Evolutionary conservation across 768 basidiomycete species (phyloP), one percentile per base, ranked within the genome.

Genomic region (Phylloporus scabripes): DNA sequence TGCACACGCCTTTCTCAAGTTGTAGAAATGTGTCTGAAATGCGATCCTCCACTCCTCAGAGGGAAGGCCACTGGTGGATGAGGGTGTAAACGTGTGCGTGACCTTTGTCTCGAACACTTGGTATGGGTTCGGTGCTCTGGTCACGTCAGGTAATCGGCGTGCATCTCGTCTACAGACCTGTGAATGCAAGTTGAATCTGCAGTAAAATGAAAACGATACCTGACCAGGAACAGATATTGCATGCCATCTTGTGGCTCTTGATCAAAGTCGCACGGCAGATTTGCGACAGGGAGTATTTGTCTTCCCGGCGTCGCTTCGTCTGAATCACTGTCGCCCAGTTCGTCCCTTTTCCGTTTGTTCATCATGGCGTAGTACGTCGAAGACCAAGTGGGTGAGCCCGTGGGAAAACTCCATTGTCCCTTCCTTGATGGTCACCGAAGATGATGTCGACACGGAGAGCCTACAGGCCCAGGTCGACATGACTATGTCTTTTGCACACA

Each of bases 401-500:
- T 62, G 61, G 45, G 61, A 62, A 62, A 24, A 5, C 21, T 4
- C 4, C 12, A 15, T 23, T 32, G 6, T 28, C 12, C 11, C 28
- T 29, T 28, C 24, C 7, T 43, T 29, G n/a, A 45, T 48, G 46
- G 46, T 58, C 46, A 51, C 58, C n/a, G 77, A 82, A 55, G 79
- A 83, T 49, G 75, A 76, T 34, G 72, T 87, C 39, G 83, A 88
- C 61, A 56, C 72, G 42, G 84, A 87, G 59, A 71, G 77, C 29
- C 71, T 91, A 34, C 88, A 90, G 64, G 87, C 87, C n/a, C 85
- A 85, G 68, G 81, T 90, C 45, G 85, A 91, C 65, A 70, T 87
- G 59, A 81, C 87, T 18, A 80, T 90, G 80, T 82, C 87, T 5
- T 80, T 82, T 65, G 81, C 83, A 1, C 79, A 89, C 54, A 74